Conservation (phyloP, 2,329 filamentous ascomycete genomes). For the Coleophoma crateriformis region DNA sequence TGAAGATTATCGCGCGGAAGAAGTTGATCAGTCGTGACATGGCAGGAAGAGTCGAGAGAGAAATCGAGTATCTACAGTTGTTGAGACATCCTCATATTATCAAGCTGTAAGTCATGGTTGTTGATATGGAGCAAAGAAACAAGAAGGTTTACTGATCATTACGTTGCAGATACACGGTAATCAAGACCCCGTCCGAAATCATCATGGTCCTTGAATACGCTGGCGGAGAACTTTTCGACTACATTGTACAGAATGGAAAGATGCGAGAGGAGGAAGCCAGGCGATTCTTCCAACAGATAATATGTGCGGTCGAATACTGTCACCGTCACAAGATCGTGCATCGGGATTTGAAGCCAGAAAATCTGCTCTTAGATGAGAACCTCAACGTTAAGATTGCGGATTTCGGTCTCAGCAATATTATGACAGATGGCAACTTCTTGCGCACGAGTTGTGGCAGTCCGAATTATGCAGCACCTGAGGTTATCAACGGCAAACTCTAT, state of each 20-base stretch:
- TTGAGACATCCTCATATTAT: constrained; percentile 97
- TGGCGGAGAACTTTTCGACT: constrained; percentile 94
- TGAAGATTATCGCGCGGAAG: constrained; percentile 96
- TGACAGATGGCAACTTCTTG: constrained; percentile 98
- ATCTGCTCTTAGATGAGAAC: constrained; percentile 87
- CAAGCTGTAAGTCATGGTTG: constrained; percentile 65
- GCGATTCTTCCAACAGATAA: constrained; percentile 98
- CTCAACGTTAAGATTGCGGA: constrained; percentile 99
- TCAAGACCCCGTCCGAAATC: constrained; percentile 89
- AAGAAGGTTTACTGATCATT: too few relatives aligned
- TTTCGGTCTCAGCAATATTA: constrained; percentile 98
- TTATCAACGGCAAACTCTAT: constrained; percentile 96
- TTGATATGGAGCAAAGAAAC: neutral
- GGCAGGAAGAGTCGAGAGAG: constrained; percentile 93
- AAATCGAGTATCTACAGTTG: constrained; percentile 96
- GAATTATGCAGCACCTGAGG: constrained; percentile 96
- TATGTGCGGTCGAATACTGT: constrained; percentile 97
- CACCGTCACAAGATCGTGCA: constrained; percentile 99
- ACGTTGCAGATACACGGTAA: constrained; percentile 75
- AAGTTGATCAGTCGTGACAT: constrained; percentile 96
- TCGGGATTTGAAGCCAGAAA: constrained; percentile 95
- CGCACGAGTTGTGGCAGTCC: constrained; percentile 98
- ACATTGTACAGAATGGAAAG: constrained; percentile 89
- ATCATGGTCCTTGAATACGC: constrained; percentile 99
- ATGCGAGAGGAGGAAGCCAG: constrained; percentile 90